Base-by-base conservation (phyloP, 1,139 yeast genomes). In the Suhomyces yuchorum region DNA sequence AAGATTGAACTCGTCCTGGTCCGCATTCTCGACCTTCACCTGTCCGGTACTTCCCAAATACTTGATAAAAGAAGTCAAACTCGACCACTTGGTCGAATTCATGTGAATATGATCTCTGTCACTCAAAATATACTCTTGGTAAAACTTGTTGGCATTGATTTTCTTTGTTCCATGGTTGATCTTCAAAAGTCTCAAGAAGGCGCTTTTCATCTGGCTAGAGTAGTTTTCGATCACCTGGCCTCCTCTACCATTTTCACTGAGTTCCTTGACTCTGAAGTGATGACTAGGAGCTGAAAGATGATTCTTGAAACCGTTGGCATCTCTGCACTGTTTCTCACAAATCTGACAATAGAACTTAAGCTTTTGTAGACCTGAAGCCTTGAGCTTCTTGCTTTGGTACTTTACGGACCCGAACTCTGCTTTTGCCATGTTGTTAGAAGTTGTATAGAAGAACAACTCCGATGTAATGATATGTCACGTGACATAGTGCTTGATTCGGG, bases 261-360 rank as follows among this genome's bases (percentile, higher is more conserved):
- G 48, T 43, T 59, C 73, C 72, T 63, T 53, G 44, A 54, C 78
- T 48, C 80, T 80, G 24, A 81, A 78, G 43, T 79, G 68, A 63
- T 93, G 99, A 1, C 88, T 77, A 38, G 89, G 91, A 14, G 96
- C 85, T 52, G 78, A 77, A 17, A 85, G 75, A 65, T 93, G 99
- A 62, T 93, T 87, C 61, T 87, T 85, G 71, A 88, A 93, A 30
- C 99, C 99, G 67, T 93, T 93, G 54, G 88, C 93, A 63, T 95
- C 99, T 47, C 98, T 74, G 64, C 98, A 92, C 68, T 93, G 99
- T 61, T 92, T 90, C 60, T 78, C 81, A 60, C 99, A 93, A 2
- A 89, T 78, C 65, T 93, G 99, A 65, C 99, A 93, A 66, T 91
- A 93, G 76, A 81, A 93, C 54, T 82, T 78, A 43, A 95, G 78